Evolutionary conservation across 208 protist species (phyloP).

Genomic region (Trypanosoma lewisi): DNA sequence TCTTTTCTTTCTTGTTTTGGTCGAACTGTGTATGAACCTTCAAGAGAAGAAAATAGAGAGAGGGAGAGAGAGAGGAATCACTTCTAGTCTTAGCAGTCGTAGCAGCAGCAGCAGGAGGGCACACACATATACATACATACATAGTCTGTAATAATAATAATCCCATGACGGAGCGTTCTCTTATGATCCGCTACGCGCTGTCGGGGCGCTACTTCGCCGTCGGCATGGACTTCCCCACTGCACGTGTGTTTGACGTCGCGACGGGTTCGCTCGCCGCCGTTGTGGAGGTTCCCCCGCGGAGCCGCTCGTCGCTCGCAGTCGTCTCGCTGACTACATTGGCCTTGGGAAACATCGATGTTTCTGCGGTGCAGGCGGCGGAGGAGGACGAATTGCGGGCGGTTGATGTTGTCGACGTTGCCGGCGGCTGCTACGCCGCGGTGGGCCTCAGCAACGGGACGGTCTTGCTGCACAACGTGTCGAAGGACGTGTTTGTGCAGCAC

Average conservation of each 20-base stretch:
- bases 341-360: slow-evolving; percentile 25
- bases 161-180: slow-evolving; percentile 70
- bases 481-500: slow-evolving; percentile 45
- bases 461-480: slow-evolving; percentile 63
- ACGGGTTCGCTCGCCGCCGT: slow-evolving; percentile 44
- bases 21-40: not conserved
- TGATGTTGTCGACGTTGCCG: slow-evolving; percentile 2
- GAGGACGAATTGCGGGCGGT: slow-evolving; percentile 10
- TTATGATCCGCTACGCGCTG: slow-evolving; percentile 58
- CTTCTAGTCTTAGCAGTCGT: not conserved
- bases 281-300: slow-evolving; percentile 48
- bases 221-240: slow-evolving; percentile 75
- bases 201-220: slow-evolving; percentile 60
- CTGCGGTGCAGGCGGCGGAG: not conserved
- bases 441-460: slow-evolving; percentile 80
- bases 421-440: slow-evolving; percentile 46
- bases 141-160: too few relatives aligned
- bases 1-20: not conserved
- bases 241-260: slow-evolving; percentile 75
- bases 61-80: not conserved
- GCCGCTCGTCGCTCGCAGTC: slow-evolving; percentile 42
- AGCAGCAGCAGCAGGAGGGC: not conserved
- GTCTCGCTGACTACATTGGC: slow-evolving; percentile 66
- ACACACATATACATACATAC: too few relatives aligned
- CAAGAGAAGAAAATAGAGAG: slow-evolving; percentile 6